These are phyloP conservation scores for Neoboletus brunneissimus DNA, from an alignment of 768 basidiomycete species.

Conservation along the genomic window DNA sequence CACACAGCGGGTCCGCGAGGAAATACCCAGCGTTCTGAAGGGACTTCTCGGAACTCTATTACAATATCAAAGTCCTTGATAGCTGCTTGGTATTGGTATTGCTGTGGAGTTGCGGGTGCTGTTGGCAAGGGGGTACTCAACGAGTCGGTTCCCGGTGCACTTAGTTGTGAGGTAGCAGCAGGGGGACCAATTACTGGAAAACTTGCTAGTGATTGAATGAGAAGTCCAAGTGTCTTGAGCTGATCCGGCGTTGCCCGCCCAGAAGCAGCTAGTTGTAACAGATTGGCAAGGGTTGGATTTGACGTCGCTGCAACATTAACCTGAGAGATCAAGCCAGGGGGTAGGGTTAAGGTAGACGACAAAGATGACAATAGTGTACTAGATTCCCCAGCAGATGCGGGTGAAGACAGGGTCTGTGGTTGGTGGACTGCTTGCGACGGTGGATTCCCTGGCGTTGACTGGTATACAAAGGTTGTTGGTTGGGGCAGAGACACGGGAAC, in stretches of 20 bases:
- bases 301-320: conserved; percentile 65
- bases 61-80: conserved; percentile 69
- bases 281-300: conserved; percentile 64
- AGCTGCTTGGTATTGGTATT: conserved; percentile 28
- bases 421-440: conserved; percentile 32
- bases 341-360: conserved; percentile 45
- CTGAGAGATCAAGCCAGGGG: conserved; percentile 56
- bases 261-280: conserved; percentile 62
- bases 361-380: conserved; percentile 47
- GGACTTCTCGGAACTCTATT: conserved; percentile 63
- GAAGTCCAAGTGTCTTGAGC: conserved; percentile 62
- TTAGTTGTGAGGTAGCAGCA: conserved; percentile 9
- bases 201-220: conserved; percentile 66
- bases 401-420: conserved; percentile 17
- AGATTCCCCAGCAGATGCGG: conserved; percentile 29
- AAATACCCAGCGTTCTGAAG: conserved; percentile 63
- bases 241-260: conserved; percentile 63
- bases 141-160: conserved; percentile 1
- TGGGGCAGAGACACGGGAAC: conserved; percentile 23
- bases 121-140: conserved; percentile 16
- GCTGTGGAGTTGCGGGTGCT: conserved; percentile 13
- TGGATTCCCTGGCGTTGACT: conserved; percentile 21
- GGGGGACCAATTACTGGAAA: conserved; percentile 5
- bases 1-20: conserved; percentile 58
- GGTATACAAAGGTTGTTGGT: conserved; percentile 26